These are phyloP conservation scores for Tricholoma sp. DNA, from an alignment of 768 basidiomycete species.

Conservation along the genomic window DNA sequence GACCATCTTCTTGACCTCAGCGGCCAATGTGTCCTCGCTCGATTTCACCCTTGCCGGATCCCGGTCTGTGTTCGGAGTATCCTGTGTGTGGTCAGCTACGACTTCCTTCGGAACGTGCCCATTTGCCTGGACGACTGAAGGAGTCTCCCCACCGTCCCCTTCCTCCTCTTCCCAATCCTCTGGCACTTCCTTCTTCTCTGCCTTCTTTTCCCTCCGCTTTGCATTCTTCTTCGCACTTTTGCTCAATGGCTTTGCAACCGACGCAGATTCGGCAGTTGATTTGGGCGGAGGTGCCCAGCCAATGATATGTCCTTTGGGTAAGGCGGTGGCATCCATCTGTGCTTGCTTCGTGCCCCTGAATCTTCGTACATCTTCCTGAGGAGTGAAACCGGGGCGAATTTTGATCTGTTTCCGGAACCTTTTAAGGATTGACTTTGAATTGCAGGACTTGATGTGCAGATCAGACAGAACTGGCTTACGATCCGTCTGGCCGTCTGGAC, in stretches of 20 bases:
- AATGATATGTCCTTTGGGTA: conserved; percentile 78
- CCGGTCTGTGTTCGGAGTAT: conserved; percentile 1
- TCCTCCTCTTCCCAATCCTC: conserved; percentile 80
- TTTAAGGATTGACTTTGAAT: conserved; percentile 13
- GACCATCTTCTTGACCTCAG: conserved; percentile 52
- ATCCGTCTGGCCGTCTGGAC: conserved; percentile 77
- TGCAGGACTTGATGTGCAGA: conserved; percentile 6
- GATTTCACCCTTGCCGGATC: conserved; percentile 10
- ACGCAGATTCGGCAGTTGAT: conserved; percentile 29
- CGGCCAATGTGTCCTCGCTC: conserved; percentile 30
- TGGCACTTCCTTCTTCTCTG: conserved; percentile 57
- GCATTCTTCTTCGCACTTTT: conserved; percentile 83
- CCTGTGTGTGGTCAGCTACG: conserved; percentile 1
- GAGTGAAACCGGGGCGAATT: conserved; percentile 90
- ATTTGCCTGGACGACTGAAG: conserved; percentile 5
- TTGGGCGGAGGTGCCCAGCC: conserved; percentile 70
- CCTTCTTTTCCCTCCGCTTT: conserved; percentile 70
- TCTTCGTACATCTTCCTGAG: conserved; percentile 87
- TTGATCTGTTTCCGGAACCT: conserved; percentile 86
- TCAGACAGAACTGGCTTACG: conserved; percentile 44
- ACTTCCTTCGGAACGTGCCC: conserved; percentile 13
- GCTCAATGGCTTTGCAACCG: conserved; percentile 44
- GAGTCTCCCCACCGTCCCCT: conserved; percentile 33
- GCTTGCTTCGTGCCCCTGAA: conserved; percentile 78
- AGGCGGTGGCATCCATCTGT: conserved; percentile 55